A percentile compares a stretch with the other conserved stretches of the same genome.
Conservation (phyloP, 2,329 filamentous ascomycete species). For the Metarhizium humberi region DNA sequence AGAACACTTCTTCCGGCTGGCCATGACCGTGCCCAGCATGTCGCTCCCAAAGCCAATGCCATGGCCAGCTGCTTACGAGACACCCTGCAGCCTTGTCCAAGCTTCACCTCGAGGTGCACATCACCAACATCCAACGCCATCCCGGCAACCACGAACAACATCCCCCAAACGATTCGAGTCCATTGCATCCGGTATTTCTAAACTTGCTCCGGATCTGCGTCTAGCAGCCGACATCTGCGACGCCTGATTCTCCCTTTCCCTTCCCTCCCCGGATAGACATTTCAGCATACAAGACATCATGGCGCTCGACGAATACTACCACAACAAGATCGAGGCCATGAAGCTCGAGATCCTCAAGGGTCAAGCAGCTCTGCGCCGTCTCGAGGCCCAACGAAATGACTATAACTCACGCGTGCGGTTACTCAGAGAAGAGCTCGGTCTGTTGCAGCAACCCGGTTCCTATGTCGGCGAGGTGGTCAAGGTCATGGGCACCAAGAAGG, state of each 20-base stretch:
- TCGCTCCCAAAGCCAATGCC: neutral
- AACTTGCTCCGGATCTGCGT: neutral
- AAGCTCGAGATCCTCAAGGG: conserved; percentile 99
- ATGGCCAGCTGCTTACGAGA: conserved; percentile 13
- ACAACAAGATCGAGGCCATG: conserved; percentile 99
- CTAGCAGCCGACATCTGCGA: neutral
- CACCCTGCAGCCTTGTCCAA: conserved; percentile 14
- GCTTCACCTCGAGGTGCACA: conserved; percentile 8
- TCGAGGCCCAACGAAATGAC: conserved; percentile 97
- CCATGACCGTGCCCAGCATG: neutral
- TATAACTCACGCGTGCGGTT: conserved; percentile 97
- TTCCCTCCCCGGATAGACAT: neutral
- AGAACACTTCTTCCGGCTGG: conserved; percentile 9
- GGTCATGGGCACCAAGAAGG: conserved; percentile 99
- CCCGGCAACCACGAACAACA: neutral
- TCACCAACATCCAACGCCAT: neutral
- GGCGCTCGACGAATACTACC: conserved; percentile 98
- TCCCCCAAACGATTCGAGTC: neutral
- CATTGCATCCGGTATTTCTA: neutral
- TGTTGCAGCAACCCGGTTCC: conserved; percentile 93
- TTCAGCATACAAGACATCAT: conserved; percentile 46
- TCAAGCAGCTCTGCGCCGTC: conserved; percentile 84
- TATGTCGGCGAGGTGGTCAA: conserved; percentile 99
- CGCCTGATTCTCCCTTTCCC: neutral
- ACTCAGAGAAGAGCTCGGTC: conserved; percentile 86